These are phyloP conservation scores for Acanthamoeba lenticulata DNA, from an alignment of 208 protist species.

Conservation along the genomic window DNA sequence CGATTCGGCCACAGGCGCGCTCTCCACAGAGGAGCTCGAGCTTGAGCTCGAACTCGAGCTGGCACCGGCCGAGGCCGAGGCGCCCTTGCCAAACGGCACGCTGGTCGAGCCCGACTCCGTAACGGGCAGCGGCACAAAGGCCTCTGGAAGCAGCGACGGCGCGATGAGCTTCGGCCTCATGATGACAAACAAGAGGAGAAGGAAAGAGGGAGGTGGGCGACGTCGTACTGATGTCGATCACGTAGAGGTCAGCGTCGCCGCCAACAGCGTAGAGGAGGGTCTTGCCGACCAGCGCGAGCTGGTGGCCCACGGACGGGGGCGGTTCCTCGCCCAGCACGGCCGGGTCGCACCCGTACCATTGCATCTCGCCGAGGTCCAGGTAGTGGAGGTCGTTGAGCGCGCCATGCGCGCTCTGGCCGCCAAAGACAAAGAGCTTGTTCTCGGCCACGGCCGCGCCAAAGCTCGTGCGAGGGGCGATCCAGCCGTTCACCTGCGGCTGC, in stretches of 20 bases:
- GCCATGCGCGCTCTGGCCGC: not conserved
- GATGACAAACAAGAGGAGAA: not conserved
- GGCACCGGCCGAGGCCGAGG: not conserved
- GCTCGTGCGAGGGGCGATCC: not conserved
- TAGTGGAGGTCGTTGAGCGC: constrained; percentile 37
- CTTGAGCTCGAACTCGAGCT: not conserved
- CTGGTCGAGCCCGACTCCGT: not conserved
- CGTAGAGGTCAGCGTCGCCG: constrained; percentile 38
- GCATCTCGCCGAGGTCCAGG: constrained; percentile 29
- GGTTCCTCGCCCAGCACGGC: not conserved
- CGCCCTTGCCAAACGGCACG: constrained; percentile 24
- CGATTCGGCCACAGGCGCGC: not conserved
- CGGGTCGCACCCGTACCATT: not conserved
- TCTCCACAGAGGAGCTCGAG: not conserved
- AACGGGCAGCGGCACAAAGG: not conserved
- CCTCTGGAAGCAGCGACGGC: not conserved
- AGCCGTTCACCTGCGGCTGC: constrained; percentile 2
- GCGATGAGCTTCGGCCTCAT: too few relatives aligned
- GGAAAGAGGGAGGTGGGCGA: not conserved
- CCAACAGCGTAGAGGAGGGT: constrained; percentile 1
- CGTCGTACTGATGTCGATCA: constrained; percentile 1
- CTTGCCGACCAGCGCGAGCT: constrained; percentile 25
- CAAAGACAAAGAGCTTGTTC: constrained; percentile 16
- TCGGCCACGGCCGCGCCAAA: not conserved
- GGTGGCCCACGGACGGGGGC: not conserved